phyloP scores from a whole-genome alignment of 2,329 filamentous ascomycete species.

The Clarireedia monteithiana region DNA sequence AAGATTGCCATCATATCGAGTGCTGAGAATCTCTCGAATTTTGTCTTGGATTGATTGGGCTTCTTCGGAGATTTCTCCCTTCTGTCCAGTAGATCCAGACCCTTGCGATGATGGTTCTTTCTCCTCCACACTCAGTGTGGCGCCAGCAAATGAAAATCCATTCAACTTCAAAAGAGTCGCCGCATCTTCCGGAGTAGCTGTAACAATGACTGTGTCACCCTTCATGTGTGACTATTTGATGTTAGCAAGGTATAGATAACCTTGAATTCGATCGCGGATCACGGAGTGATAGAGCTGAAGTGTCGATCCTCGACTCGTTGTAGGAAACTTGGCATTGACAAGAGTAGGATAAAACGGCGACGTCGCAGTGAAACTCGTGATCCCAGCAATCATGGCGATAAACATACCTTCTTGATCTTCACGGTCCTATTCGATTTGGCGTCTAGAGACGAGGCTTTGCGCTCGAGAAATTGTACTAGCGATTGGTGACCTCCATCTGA shows the following conservation, averaged over 20 bases:
- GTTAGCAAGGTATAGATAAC: constrained; percentile 49
- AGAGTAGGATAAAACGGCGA: constrained; percentile 33
- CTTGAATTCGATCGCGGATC: constrained; percentile 30
- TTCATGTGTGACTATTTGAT: constrained; percentile 59
- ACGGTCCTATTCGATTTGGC: constrained; percentile 40
- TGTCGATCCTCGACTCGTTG: constrained; percentile 24
- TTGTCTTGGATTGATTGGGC: constrained; percentile 58
- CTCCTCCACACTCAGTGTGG: constrained; percentile 46
- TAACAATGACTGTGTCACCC: constrained; percentile 63
- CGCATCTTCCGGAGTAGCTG: constrained; percentile 55
- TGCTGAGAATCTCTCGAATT: constrained; percentile 62
- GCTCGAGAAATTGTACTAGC: constrained; percentile 61
- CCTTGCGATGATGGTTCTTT: constrained; percentile 22
- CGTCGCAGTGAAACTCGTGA: constrained; percentile 27
- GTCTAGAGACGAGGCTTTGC: constrained; percentile 53
- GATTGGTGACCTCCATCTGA: constrained; percentile 58
- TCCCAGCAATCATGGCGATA: constrained; percentile 36
- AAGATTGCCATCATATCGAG: constrained; percentile 61
- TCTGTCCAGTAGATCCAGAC: constrained; percentile 30
- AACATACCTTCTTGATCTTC: constrained; percentile 73
- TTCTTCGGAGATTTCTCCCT: constrained; percentile 39
- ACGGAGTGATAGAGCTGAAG: constrained; percentile 20
- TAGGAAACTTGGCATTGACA: constrained; percentile 30
- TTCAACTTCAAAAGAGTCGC: constrained; percentile 61
- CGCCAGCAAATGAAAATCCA: constrained; percentile 60